These are phyloP conservation scores for Cylindrotheca fusiformis DNA, from an alignment of 108 stramenopile species.

Conservation along the genomic window DNA sequence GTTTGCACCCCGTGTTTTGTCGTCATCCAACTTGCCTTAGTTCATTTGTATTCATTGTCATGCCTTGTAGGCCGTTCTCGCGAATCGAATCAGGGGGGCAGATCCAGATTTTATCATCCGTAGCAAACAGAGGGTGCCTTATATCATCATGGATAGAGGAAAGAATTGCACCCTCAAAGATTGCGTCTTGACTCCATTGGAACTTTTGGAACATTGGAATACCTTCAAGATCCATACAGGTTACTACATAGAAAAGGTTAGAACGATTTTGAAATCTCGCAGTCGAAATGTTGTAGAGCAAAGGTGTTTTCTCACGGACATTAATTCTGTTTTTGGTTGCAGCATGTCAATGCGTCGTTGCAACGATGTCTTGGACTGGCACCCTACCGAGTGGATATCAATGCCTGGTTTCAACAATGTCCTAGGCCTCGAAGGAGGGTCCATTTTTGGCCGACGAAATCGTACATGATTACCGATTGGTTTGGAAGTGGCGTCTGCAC, in stretches of 20 bases:
- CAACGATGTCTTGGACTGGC: conserved; percentile 77
- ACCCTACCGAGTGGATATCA: conserved; percentile 66
- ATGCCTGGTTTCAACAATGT: conserved; percentile 64
- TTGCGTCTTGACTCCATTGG: conserved; percentile 82
- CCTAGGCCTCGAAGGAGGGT: conserved; percentile 81
- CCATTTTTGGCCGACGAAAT: conserved; percentile 79
- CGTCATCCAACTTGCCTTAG: background rate
- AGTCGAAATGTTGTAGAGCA: background rate
- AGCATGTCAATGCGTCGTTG: conserved; percentile 83
- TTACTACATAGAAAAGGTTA: conserved; percentile 72
- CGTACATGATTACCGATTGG: conserved; percentile 73
- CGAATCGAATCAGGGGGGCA: conserved; percentile 69
- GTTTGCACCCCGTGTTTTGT: background rate
- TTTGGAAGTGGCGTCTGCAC: conserved; percentile 81
- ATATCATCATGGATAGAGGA: conserved; percentile 86
- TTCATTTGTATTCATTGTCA: background rate
- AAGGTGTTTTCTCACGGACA: background rate
- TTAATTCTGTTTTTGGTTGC: background rate
- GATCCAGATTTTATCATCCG: conserved; percentile 77
- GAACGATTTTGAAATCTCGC: too few relatives aligned
- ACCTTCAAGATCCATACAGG: conserved; percentile 71
- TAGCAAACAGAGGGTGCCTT: conserved; percentile 78
- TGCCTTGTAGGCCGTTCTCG: conserved; percentile 51
- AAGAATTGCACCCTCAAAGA: conserved; percentile 67
- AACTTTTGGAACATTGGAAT: conserved; percentile 88